These are phyloP conservation scores for Henckelia pumila DNA, from an alignment of 257 asterid genomes.

Conservation along the genomic window DNA sequence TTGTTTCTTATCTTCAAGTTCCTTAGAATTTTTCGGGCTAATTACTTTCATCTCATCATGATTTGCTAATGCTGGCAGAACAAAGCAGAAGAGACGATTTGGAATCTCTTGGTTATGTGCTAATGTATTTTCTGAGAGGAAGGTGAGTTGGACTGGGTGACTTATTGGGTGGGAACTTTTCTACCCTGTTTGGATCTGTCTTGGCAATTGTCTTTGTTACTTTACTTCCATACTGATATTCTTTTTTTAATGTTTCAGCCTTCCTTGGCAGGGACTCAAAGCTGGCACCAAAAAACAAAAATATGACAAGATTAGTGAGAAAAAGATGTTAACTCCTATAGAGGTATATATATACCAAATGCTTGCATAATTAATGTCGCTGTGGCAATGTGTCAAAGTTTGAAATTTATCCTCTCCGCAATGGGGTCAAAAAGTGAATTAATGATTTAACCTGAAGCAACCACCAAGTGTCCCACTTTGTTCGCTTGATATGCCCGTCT, in stretches of 20 bases:
- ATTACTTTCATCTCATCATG: neutral
- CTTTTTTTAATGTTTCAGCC: slow-evolving; percentile 30
- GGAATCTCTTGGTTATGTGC: slow-evolving; percentile 52
- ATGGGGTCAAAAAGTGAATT: neutral
- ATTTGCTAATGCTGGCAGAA: slow-evolving; percentile 24
- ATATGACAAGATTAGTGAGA: slow-evolving; percentile 55
- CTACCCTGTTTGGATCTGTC: neutral
- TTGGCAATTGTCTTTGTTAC: neutral
- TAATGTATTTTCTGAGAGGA: slow-evolving; percentile 46
- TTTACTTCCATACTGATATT: neutral
- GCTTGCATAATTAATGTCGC: neutral
- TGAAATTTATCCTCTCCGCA: neutral
- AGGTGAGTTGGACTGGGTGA: slow-evolving; percentile 25
- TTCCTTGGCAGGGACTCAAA: slow-evolving; percentile 62
- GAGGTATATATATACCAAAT: slow-evolving; percentile 37
- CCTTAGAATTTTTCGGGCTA: neutral
- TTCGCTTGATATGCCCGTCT: neutral
- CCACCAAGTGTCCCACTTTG: neutral
- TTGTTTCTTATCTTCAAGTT: neutral
- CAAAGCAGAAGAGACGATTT: slow-evolving; percentile 53
- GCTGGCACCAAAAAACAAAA: slow-evolving; percentile 60
- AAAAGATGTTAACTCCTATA: slow-evolving; percentile 52
- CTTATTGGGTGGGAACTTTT: neutral
- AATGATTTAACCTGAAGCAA: neutral
- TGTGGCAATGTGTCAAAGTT: neutral